Base-by-base conservation (phyloP, 2,329 filamentous ascomycete species). In the Claviceps maximensis region DNA sequence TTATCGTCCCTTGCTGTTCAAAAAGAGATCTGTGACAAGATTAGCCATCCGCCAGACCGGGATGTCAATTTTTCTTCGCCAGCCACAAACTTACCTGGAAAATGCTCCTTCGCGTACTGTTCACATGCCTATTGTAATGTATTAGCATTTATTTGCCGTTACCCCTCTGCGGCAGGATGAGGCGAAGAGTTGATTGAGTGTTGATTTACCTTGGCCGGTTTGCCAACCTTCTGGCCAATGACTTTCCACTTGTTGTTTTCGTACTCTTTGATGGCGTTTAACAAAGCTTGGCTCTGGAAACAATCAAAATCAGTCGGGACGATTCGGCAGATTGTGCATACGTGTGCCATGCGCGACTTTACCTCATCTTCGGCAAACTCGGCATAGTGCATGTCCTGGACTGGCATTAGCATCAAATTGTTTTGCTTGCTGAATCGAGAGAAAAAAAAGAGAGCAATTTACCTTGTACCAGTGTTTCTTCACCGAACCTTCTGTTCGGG, bases 401-500 rank as follows among this genome's bases (percentile, higher is more conserved):
- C 9, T 27, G 9, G 25, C 6, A 41, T 31, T 19, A 50, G 36
- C 23, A 42, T 31, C 9, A 25, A 40, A 10, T 7, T 31, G 21
- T 17, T 21, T 44, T 4, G 40, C 13, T 19, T 41, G 12, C 9
- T 8, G 12, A 10, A 42, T n/a, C 4, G 13, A 12, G 42, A 13
- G 19, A 17, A 19, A 12, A 29, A 13, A 27, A 17, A 29, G 13
- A 23, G 21, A n/a, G n/a, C 7, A 50, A 47, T 71, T 53, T 74
- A 89, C 88, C 79, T 97, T 97, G 71, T 98, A 97, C 91, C 93
- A 98, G 69, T 98, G 93, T 72, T 97, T 98, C 77, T 97, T 98
- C 23, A 98, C 93, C 64, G 90, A 96, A 8, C 93, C 93, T 71
- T 98, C 93, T 44, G 93, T 98, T 63, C 93, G 80, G 25, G 82